Evolutionary conservation across 176 grass and related monocot species (phyloP), one percentile per base, ranked within the genome.

Genomic region (Otatea glauca): DNA sequence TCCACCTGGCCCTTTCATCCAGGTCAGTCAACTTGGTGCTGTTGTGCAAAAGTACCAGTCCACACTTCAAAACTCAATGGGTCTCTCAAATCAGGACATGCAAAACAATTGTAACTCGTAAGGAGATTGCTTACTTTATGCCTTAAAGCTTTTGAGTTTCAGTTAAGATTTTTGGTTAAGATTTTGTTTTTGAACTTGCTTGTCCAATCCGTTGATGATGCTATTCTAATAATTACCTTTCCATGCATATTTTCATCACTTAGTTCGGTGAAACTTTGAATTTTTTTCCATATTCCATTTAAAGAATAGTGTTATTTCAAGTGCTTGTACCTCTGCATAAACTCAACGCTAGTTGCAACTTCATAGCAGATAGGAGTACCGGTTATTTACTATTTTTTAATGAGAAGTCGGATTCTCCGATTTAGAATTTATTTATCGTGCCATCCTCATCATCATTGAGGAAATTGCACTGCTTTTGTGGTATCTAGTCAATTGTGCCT

Each of bases 21-120:
- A 99, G 96, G 93, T 99, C 65, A 88, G 86, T 82, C 96, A 96
- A 85, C 91, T 99, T 78, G 93, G 93, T 74, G 43, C 80, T 61
- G 93, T 96, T 65, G 93, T 99, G 53, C 91, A 94, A 39, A 95
- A 95, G 65, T 99, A 96, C 69, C 93, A 99, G 89, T 83, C 81
- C 6, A 67, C 96, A 10, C 74, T 83, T 43, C 96, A 99, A 70
- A 99, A 81, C 83, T 91, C 93, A 50, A 47, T 91, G 4, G 82
- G 81, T 38, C 67, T 92, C 32, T 91, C 93, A 39, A 86, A 84
- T 83, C 96, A 96, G 21, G 96, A 99, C 88, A 78, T 99, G 89
- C 93, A 99, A 72, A 96, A 65, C 84, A 99, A 87, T 65, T 99
- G 93, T 80, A 94, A 90, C 82, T 99, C 93, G 96, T 99, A 94